Evolutionary conservation across 2,329 filamentous ascomycete genomes (phyloP).

Genomic region (Eutypa lata): DNA sequence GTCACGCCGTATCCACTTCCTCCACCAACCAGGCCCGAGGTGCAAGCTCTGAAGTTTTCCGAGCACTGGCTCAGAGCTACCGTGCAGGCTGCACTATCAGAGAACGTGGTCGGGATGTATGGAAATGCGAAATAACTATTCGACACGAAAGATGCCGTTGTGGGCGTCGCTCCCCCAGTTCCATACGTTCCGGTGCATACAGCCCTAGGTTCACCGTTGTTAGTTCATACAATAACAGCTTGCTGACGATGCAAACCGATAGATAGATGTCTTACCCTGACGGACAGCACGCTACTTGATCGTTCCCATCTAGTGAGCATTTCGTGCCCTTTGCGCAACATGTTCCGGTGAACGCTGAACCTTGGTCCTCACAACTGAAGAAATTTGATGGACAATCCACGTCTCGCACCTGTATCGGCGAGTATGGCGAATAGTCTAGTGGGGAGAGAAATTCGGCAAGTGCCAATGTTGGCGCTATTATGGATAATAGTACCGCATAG

Average conservation of each 20-base stretch:
- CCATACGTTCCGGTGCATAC: conserved; percentile 56
- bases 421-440: conserved; percentile 22
- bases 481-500: not conserved
- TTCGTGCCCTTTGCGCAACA: conserved; percentile 51
- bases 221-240: not conserved
- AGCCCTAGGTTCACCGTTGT: conserved; percentile 32
- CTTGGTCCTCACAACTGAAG: conserved; percentile 48
- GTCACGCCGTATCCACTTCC: conserved; percentile 49
- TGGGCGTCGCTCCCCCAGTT: conserved; percentile 30
- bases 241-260: not conserved
- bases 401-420: conserved; percentile 22
- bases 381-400: conserved; percentile 45
- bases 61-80: conserved; percentile 50
- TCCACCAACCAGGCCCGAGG: conserved; percentile 41
- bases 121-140: conserved; percentile 61
- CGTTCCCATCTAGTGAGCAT: conserved; percentile 47
- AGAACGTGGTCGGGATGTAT: conserved; percentile 51
- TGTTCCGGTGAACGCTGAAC: conserved; percentile 42
- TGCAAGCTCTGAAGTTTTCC: conserved; percentile 52
- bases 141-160: conserved; percentile 46
- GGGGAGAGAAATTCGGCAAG: conserved; percentile 20
- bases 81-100: conserved; percentile 48
- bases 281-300: conserved; percentile 53
- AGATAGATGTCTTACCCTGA: conserved; percentile 38
- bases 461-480: not conserved